These are phyloP conservation scores for Colletotrichum falcatum DNA, from an alignment of 2,329 filamentous ascomycete genomes.

Conservation along the genomic window DNA sequence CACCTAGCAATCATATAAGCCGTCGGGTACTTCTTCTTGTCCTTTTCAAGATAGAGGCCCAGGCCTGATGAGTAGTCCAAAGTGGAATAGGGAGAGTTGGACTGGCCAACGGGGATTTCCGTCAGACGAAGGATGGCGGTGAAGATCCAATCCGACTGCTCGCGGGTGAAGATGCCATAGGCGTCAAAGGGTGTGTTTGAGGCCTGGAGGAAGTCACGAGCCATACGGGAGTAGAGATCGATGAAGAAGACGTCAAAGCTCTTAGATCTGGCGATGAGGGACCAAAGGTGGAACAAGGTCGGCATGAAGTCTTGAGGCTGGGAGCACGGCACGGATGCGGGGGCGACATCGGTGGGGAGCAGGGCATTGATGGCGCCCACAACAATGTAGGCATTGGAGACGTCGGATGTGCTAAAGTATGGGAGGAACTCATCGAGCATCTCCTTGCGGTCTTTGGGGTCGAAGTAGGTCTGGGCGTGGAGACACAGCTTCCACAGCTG, in stretches of 20 bases:
- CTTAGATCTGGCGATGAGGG: conserved; percentile 89
- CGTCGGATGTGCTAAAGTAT: conserved; percentile 93
- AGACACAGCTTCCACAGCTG: conserved; percentile 88
- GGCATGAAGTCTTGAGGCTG: conserved; percentile 90
- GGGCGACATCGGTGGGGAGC: conserved; percentile 84
- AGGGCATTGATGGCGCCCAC: conserved; percentile 87
- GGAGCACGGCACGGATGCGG: conserved; percentile 77
- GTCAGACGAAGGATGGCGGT: conserved; percentile 89
- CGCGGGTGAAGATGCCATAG: conserved; percentile 90
- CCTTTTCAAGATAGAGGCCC: conserved; percentile 88
- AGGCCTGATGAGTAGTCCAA: conserved; percentile 87
- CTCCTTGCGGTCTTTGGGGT: conserved; percentile 84
- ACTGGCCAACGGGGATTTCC: conserved; percentile 96
- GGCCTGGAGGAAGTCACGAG: conserved; percentile 83
- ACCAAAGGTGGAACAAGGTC: conserved; percentile 97
- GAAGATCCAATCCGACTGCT: conserved; percentile 93
- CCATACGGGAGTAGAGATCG: conserved; percentile 88
- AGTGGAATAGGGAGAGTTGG: conserved; percentile 89
- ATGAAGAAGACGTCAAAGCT: conserved; percentile 88
- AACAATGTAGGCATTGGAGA: conserved; percentile 94
- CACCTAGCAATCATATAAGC: conserved; percentile 93
- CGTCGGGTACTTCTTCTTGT: conserved; percentile 91
- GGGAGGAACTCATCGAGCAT: conserved; percentile 85
- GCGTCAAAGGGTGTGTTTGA: conserved; percentile 83
- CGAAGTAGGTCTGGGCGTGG: conserved; percentile 92